Conservation (phyloP, 257 asterid species). For the Sherardia arvensis region DNA sequence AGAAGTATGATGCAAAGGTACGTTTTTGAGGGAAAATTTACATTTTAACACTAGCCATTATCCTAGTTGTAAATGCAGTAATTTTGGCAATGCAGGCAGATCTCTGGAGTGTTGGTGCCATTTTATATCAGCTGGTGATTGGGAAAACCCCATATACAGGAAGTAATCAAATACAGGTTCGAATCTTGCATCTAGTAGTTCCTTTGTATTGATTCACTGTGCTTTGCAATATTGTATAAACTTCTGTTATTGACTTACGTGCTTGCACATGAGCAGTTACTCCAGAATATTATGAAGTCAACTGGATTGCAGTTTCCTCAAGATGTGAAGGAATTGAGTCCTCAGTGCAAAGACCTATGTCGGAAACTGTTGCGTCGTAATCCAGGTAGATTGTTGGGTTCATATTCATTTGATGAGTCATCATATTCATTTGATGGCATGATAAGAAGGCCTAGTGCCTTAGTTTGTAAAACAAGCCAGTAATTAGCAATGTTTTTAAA, state of each 20-base stretch:
- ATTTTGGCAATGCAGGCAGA: constrained; percentile 66
- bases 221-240: constrained; percentile 6
- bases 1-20: constrained; percentile 92
- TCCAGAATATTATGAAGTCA: constrained; percentile 73
- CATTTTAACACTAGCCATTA: background rate
- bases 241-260: constrained; percentile 12
- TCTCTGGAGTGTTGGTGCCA: constrained; percentile 95
- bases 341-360: constrained; percentile 65
- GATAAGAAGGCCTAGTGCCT: constrained; percentile 6
- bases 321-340: constrained; percentile 49
- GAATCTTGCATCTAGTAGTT: constrained; percentile 7
- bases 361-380: constrained; percentile 59
- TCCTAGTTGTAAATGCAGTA: constrained; percentile 16
- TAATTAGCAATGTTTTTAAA: background rate
- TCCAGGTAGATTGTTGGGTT: constrained; percentile 49
- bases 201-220: background rate
- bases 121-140: constrained; percentile 76
- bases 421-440: background rate
- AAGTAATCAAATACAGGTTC: constrained; percentile 58
- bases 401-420: background rate
- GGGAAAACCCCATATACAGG: constrained; percentile 89
- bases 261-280: constrained; percentile 47
- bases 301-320: constrained; percentile 70
- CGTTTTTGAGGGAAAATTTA: constrained; percentile 10
- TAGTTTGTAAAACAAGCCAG: background rate